Percentiles rank a stretch among this genome's conserved stretches.
Evolutionary conservation across 345 rosid species (phyloP).

Genomic region (Cardamine chenopodiifolia): DNA sequence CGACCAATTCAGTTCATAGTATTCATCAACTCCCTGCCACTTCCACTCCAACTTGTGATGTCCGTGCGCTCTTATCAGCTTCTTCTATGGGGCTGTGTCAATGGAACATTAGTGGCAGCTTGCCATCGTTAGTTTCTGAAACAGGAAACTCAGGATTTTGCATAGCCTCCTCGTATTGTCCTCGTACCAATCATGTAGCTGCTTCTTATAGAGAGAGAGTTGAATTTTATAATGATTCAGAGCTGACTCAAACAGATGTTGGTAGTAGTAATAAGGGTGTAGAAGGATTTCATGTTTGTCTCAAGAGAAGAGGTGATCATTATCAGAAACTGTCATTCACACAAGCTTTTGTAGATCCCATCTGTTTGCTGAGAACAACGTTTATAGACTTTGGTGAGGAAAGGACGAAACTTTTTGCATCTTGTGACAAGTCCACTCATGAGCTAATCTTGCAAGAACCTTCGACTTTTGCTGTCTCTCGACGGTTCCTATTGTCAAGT

Average conservation of each 20-base stretch:
- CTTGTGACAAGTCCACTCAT: constrained; percentile 58
- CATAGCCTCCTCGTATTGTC: constrained; percentile 66
- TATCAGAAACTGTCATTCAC: constrained; percentile 52
- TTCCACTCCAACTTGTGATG: constrained; percentile 44
- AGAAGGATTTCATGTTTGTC: constrained; percentile 58
- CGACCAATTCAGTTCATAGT: constrained; percentile 71
- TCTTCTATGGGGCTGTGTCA: constrained; percentile 76
- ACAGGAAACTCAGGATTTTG: constrained; percentile 70
- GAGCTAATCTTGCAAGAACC: constrained; percentile 66
- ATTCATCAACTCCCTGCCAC: constrained; percentile 51
- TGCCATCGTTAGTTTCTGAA: constrained; percentile 59
- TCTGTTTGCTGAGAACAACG: constrained; percentile 65
- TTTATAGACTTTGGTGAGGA: constrained; percentile 52
- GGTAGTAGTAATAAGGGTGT: constrained; percentile 31
- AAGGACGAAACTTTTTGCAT: constrained; percentile 52
- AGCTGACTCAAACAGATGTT: constrained; percentile 48
- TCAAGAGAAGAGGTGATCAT: constrained; percentile 50
- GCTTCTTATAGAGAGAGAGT: constrained; percentile 72
- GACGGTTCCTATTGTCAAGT: constrained; percentile 48
- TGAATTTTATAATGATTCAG: constrained; percentile 28
- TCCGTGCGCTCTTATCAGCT: constrained; percentile 59
- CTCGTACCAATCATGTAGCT: constrained; percentile 55
- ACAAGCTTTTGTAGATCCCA: constrained; percentile 52
- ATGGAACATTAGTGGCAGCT: constrained; percentile 62
- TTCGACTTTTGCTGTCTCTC: constrained; percentile 54